These are phyloP conservation scores for Fusarium nanum DNA, from an alignment of 2,329 filamentous ascomycete genomes.

Conservation along the genomic window DNA sequence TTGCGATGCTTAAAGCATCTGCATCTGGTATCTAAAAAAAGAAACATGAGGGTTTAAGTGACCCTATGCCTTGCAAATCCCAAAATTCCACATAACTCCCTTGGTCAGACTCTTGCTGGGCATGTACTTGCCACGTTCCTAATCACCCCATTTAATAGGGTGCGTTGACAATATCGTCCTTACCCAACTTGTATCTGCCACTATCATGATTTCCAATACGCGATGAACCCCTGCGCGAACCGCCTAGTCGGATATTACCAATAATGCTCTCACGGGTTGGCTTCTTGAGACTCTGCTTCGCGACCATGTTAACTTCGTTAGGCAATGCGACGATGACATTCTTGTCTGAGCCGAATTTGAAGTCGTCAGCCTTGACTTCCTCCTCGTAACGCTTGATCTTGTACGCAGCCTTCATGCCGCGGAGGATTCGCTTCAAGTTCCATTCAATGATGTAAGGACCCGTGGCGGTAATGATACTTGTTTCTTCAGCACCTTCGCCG, in stretches of 20 bases:
- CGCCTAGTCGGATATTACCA: conserved; percentile 62
- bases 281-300: conserved; percentile 83
- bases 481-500: conserved; percentile 82
- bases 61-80: conserved; percentile 29
- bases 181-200: conserved; percentile 77
- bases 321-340: conserved; percentile 97
- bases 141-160: conserved; percentile 60
- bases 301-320: conserved; percentile 98
- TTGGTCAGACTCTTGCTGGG: conserved; percentile 20
- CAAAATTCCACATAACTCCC: conserved; percentile 43
- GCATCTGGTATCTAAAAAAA: conserved; percentile 46
- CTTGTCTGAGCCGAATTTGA: conserved; percentile 96
- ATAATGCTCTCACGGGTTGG: conserved; percentile 95
- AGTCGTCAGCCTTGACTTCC: conserved; percentile 97
- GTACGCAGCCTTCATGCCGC: conserved; percentile 86
- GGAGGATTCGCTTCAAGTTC: conserved; percentile 90
- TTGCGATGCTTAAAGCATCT: conserved; percentile 32
- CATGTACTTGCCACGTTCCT: background rate
- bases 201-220: conserved; percentile 65
- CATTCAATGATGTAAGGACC: conserved; percentile 97
- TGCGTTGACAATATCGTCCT: conserved; percentile 85
- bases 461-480: conserved; percentile 95
- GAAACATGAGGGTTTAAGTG: conserved; percentile 26
- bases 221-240: conserved; percentile 62
- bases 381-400: conserved; percentile 96